Conservation (phyloP, 192 early-diverging fungal species). For the Entomortierella beljakovae region DNA sequence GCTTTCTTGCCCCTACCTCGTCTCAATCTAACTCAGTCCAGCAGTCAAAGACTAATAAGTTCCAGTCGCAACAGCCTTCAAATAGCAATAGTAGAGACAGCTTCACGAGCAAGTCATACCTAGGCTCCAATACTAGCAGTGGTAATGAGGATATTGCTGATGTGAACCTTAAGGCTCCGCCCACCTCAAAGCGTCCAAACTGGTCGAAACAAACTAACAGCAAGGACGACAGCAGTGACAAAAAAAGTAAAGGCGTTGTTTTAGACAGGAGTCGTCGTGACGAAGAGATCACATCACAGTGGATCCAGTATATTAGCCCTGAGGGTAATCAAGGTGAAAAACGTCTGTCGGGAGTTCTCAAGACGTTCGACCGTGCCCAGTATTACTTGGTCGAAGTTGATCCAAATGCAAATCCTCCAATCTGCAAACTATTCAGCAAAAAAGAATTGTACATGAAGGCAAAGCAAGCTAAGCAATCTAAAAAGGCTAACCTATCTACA, state of each 20-base stretch:
- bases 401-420: conserved; percentile 49
- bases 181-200: background rate
- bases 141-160: background rate
- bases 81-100: conserved; percentile 16
- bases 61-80: background rate
- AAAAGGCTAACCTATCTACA: conserved; percentile 54
- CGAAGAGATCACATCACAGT: conserved; percentile 62
- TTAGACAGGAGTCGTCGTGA: conserved; percentile 57
- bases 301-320: conserved; percentile 57
- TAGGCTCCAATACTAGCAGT: background rate
- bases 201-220: no score
- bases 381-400: conserved; percentile 64
- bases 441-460: conserved; percentile 63
- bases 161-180: background rate
- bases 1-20: conserved; percentile 36
- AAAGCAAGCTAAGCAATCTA: conserved; percentile 58
- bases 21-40: conserved; percentile 4
- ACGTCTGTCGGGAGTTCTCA: conserved; percentile 31
- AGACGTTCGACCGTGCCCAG: conserved; percentile 53
- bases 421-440: conserved; percentile 66
- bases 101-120: background rate
- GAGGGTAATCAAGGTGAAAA: conserved; percentile 55
- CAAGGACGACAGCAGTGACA: background rate
- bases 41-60: conserved; percentile 1
- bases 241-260: background rate